Conservation (phyloP, 257 asterid species). For the Solanum piurae region DNA sequence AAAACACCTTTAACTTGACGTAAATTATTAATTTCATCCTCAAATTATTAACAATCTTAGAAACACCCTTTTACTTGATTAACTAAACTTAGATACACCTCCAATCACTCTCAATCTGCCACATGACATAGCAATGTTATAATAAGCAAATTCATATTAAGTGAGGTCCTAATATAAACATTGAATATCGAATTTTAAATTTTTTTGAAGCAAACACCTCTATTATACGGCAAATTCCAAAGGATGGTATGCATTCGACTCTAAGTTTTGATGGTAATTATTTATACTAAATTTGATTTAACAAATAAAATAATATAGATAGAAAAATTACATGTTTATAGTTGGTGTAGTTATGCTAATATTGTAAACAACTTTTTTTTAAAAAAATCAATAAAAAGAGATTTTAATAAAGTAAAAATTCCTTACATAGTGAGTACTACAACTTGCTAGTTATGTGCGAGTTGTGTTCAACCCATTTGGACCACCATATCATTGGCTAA, state of each 20-base stretch:
- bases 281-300: not conserved
- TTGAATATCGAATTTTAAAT: too few species aligned
- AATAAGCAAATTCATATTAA: not conserved
- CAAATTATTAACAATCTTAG: too few species aligned
- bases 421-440: not conserved
- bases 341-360: not conserved
- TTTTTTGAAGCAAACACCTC: accelerated
- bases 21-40: too few species aligned
- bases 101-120: too few species aligned
- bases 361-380: not conserved
- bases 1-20: accelerated
- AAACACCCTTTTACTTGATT: not conserved
- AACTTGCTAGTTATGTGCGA: not conserved
- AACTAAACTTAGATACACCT: too few species aligned
- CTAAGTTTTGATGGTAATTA: not conserved
- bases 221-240: not conserved
- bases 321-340: not conserved
- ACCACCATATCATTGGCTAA: not conserved
- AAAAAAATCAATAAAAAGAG: not conserved
- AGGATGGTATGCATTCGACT: too few species aligned
- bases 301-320: not conserved
- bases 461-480: not conserved
- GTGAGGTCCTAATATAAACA: too few species aligned
- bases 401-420: not conserved
- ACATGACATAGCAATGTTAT: not conserved